These are phyloP conservation scores for Sporothrix brunneoviolacea DNA, from an alignment of 2,329 filamentous ascomycete species.

Conservation along the genomic window DNA sequence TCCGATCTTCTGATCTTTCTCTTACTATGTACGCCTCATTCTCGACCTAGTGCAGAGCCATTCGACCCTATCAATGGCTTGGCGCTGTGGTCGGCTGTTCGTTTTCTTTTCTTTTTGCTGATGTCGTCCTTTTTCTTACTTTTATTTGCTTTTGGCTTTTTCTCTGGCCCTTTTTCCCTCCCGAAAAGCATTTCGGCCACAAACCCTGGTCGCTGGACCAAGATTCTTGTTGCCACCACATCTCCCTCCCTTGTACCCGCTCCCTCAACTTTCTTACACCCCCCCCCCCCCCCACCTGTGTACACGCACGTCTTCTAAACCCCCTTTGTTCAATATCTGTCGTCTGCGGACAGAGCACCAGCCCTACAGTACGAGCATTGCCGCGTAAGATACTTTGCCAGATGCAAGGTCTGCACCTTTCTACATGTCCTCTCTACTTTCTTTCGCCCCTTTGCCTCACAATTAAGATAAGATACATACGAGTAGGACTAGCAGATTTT, in stretches of 20 bases:
- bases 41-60: conserved; percentile 1
- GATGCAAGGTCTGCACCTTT: too few relatives aligned
- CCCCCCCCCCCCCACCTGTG: neutral
- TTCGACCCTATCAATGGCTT: conserved; percentile 1
- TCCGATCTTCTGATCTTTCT: neutral
- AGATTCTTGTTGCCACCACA: conserved; percentile 5
- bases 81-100: neutral
- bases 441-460: too few relatives aligned
- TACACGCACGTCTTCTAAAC: neutral
- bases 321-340: too few relatives aligned
- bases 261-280: neutral
- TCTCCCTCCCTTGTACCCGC: neutral
- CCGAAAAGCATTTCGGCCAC: neutral
- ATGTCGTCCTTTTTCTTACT: neutral
- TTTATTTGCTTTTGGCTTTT: neutral
- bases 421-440: too few relatives aligned
- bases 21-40: neutral
- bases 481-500: too few relatives aligned
- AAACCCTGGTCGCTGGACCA: conserved; percentile 2
- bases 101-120: neutral
- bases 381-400: too few relatives aligned
- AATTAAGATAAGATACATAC: too few relatives aligned
- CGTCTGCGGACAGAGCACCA: too few relatives aligned
- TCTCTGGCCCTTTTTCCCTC: neutral
- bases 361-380: too few relatives aligned